Evolutionary conservation across 306 rosid genomes (phyloP).

Genomic region (Casuarina glauca): DNA sequence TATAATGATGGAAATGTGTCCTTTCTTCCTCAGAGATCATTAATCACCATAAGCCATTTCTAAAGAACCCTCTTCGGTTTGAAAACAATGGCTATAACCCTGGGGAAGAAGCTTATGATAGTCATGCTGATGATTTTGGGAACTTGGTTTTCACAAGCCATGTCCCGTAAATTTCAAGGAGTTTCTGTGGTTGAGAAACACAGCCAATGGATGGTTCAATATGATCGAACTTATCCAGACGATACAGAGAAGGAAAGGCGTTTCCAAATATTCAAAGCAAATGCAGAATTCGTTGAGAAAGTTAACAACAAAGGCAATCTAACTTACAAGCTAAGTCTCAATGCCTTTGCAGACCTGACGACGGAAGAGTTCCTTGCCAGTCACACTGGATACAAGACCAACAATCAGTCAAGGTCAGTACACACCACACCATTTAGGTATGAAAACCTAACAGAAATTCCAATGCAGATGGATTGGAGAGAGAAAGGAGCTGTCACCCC

Average conservation of each 20-base stretch:
- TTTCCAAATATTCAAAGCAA: slow-evolving; percentile 26
- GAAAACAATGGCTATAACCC: no score
- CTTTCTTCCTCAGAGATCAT: no score
- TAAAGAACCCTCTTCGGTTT: no score
- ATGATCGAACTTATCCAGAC: slow-evolving; percentile 18
- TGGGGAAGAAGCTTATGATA: no score
- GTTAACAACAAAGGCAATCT: slow-evolving; percentile 32
- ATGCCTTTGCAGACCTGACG: slow-evolving; percentile 38
- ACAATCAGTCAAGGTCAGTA: background rate
- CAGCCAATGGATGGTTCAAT: slow-evolving; percentile 37
- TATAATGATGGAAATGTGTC: no score
- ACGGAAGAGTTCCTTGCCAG: slow-evolving; percentile 42
- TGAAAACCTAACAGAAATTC: slow-evolving; percentile 10
- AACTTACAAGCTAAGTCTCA: slow-evolving; percentile 36
- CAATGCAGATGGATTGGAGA: slow-evolving; percentile 40
- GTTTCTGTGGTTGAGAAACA: slow-evolving; percentile 27
- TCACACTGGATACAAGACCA: slow-evolving; percentile 24
- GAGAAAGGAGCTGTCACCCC: slow-evolving; percentile 38
- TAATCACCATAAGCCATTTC: no score
- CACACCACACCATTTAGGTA: slow-evolving; percentile 19
- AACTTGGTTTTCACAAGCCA: slow-evolving; percentile 26
- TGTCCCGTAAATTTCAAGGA: slow-evolving; percentile 24
- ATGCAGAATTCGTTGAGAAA: slow-evolving; percentile 35
- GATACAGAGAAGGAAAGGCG: slow-evolving; percentile 35
- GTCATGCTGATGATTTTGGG: background rate